phyloP scores from a whole-genome alignment of 1,284 basidiomycete species.

The Ceratobasidium sp. region DNA sequence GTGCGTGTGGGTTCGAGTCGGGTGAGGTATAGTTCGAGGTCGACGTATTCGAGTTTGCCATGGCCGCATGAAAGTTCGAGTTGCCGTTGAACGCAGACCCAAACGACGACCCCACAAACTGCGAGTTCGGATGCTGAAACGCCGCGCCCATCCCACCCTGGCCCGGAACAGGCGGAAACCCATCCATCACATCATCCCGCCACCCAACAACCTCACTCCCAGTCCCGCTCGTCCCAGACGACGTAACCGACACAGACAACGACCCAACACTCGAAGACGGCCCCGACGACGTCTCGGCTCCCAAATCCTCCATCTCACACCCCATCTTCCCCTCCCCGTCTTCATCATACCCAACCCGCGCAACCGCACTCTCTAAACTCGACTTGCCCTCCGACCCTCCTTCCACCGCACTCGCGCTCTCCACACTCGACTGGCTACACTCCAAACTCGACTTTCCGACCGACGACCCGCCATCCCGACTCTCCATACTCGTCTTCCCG shows the following conservation, averaged over 20 bases:
- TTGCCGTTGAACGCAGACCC: background rate
- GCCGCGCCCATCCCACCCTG: background rate
- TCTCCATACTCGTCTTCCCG: background rate
- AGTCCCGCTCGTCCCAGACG: constrained; percentile 24
- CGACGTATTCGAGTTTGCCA: too few relatives aligned
- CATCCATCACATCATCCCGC: background rate
- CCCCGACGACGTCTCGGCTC: constrained; percentile 22
- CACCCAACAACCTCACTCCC: constrained; percentile 21
- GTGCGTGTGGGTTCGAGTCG: constrained; percentile 9
- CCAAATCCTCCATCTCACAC: constrained; percentile 14
- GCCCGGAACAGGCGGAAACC: background rate
- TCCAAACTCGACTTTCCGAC: background rate
- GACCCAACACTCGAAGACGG: constrained; percentile 41
- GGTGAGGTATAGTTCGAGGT: background rate
- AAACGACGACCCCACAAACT: too few relatives aligned
- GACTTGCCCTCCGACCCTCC: background rate
- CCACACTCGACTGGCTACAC: background rate
- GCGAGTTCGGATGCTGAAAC: too few relatives aligned
- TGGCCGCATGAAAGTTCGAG: too few relatives aligned
- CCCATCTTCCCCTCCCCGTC: background rate
- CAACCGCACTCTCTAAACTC: background rate
- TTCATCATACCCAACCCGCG: background rate
- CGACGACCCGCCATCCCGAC: background rate
- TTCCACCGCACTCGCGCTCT: background rate
- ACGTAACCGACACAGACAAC: constrained; percentile 9